phyloP scores from a whole-genome alignment of 768 basidiomycete genomes.

The Termitomyces sp. region DNA sequence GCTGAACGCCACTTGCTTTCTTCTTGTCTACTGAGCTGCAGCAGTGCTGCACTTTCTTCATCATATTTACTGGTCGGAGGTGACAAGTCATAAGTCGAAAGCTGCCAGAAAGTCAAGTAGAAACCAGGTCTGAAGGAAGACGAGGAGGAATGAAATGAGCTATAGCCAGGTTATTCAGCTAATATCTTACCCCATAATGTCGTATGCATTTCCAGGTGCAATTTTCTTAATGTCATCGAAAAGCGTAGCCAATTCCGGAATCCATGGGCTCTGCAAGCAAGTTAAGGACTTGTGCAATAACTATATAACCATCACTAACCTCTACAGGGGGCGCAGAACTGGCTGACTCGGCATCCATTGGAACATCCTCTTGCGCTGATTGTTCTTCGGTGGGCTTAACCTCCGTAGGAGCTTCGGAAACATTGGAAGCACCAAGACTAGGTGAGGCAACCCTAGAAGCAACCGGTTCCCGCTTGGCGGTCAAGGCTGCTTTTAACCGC shows the following conservation, averaged over 20 bases:
- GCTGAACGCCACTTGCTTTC: constrained; percentile 56
- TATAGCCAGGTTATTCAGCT: background rate
- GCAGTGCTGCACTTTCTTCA: constrained; percentile 61
- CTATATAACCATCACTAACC: constrained; percentile 22
- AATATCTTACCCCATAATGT: constrained; percentile 62
- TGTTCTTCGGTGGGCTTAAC: constrained; percentile 22
- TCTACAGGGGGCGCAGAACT: constrained; percentile 26
- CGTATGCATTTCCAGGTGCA: constrained; percentile 56
- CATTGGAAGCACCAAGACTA: constrained; percentile 24
- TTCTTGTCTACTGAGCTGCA: constrained; percentile 60
- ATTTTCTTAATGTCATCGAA: constrained; percentile 75
- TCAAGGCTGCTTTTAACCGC: constrained; percentile 72
- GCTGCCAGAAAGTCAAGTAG: constrained; percentile 95
- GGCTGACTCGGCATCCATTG: constrained; percentile 47
- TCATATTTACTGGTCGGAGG: constrained; percentile 77
- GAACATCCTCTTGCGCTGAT: constrained; percentile 31
- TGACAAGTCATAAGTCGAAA: constrained; percentile 84
- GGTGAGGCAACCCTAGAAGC: constrained; percentile 65
- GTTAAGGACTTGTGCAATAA: background rate
- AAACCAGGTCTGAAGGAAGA: constrained; percentile 66
- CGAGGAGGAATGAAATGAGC: constrained; percentile 4
- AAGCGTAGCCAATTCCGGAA: constrained; percentile 62
- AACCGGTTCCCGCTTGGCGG: constrained; percentile 69
- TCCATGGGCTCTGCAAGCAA: constrained; percentile 62
- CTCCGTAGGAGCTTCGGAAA: constrained; percentile 20